Evolutionary conservation across 2,329 filamentous ascomycete species (phyloP).

Genomic region (Paecilomyces sp.): DNA sequence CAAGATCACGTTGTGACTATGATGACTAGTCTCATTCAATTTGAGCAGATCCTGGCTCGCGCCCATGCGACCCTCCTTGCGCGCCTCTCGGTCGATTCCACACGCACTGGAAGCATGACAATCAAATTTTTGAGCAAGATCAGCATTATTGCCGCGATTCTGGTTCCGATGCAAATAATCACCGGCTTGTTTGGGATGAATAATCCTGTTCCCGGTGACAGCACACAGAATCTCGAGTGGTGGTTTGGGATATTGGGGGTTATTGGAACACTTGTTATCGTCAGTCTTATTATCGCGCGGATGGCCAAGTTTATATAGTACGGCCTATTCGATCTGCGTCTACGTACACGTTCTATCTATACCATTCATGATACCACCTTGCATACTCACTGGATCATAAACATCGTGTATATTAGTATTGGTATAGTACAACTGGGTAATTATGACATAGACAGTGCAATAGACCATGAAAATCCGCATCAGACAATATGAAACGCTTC

Average conservation of each 20-base stretch:
- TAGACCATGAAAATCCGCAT: not conserved
- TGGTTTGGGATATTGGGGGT: slow-evolving; percentile 36
- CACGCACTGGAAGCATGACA: slow-evolving; percentile 73
- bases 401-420: not conserved
- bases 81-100: slow-evolving; percentile 82
- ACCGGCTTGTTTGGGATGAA: slow-evolving; percentile 50
- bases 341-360: not conserved
- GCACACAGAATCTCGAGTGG: slow-evolving; percentile 21
- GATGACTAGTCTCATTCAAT: slow-evolving; percentile 88
- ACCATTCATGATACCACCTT: not conserved
- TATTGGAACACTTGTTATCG: slow-evolving; percentile 24
- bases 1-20: slow-evolving; percentile 97
- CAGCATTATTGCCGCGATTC: slow-evolving; percentile 78
- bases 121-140: slow-evolving; percentile 86
- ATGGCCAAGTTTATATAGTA: slow-evolving; percentile 11
- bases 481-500: slow-evolving; percentile 19
- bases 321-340: not conserved
- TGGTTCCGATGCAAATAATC: slow-evolving; percentile 85
- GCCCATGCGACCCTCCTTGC: slow-evolving; percentile 90
- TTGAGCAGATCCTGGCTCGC: slow-evolving; percentile 89
- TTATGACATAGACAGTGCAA: not conserved
- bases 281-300: slow-evolving; percentile 20
- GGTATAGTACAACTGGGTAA: not conserved
- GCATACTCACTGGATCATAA: not conserved
- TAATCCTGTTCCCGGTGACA: slow-evolving; percentile 30